Conservation (phyloP, 2,329 filamentous ascomycete genomes). For the Gyromitra esculenta region DNA sequence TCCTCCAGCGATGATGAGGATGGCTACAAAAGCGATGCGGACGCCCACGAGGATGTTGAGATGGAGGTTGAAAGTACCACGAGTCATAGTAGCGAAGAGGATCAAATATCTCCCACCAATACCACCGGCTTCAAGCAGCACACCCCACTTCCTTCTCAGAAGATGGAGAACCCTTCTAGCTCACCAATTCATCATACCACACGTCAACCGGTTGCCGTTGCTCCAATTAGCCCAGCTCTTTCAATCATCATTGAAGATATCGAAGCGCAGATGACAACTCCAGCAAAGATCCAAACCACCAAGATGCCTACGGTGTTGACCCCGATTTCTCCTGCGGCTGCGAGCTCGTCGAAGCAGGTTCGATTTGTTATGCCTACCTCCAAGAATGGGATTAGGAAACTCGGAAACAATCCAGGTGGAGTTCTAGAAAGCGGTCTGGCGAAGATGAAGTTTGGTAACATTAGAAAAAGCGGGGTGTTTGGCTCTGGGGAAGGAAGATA, state of each 20-base stretch:
- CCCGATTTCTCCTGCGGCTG: slow-evolving; percentile 32
- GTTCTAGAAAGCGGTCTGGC: slow-evolving; percentile 48
- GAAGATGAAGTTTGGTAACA: slow-evolving; percentile 48
- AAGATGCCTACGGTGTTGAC: slow-evolving; percentile 22
- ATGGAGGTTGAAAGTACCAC: slow-evolving; percentile 46
- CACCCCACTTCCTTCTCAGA: slow-evolving; percentile 10
- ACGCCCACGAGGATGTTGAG: slow-evolving; percentile 42
- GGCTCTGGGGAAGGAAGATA: slow-evolving; percentile 31
- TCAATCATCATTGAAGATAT: slow-evolving; percentile 21
- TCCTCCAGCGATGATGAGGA: slow-evolving; percentile 53
- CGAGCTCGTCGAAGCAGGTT: slow-evolving; percentile 48
- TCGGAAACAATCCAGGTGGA: slow-evolving; percentile 43
- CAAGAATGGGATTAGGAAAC: slow-evolving; percentile 35
- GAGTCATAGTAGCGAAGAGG: slow-evolving; percentile 31
- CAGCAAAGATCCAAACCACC: slow-evolving; percentile 16
- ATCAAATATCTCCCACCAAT: slow-evolving; percentile 28
- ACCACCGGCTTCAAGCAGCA: slow-evolving; percentile 32
- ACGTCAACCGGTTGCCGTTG: slow-evolving; percentile 10
- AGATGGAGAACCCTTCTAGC: slow-evolving; percentile 16
- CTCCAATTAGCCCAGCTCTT: slow-evolving; percentile 34
- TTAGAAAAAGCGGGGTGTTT: slow-evolving; percentile 27
- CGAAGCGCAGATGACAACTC: slow-evolving; percentile 28
- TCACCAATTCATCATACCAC: slow-evolving; percentile 7
- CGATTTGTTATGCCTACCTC: slow-evolving; percentile 50
- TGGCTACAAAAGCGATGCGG: slow-evolving; percentile 51